Evolutionary conservation across 1,284 basidiomycete genomes (phyloP).

Genomic region (Ceratorhiza oryzae-sativae): DNA sequence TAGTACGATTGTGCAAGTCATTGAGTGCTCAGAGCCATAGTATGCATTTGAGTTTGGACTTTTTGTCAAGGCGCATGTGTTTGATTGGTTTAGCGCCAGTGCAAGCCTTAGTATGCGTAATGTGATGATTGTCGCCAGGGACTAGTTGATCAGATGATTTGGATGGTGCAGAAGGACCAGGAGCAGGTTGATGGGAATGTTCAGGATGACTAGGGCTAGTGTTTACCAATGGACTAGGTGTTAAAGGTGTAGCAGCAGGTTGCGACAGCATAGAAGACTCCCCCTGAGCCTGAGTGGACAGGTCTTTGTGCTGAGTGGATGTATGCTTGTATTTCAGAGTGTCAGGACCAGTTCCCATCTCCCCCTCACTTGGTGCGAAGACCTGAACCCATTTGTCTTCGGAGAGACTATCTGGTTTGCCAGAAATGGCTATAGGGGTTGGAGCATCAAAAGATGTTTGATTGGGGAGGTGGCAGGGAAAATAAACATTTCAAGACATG

Average conservation of each 20-base stretch:
- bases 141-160: neutral
- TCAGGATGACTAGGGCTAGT: neutral
- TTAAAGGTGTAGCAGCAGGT: no score
- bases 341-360: neutral
- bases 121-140: neutral
- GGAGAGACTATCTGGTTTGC: neutral
- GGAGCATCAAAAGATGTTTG: neutral
- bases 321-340: neutral
- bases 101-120: neutral
- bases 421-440: neutral
- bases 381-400: constrained; percentile 4
- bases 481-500: neutral
- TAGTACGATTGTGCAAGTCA: neutral
- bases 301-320: constrained; percentile 1
- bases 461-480: constrained; percentile 16
- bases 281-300: neutral
- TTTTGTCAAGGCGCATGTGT: neutral
- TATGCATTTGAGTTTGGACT: neutral
- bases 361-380: constrained; percentile 22
- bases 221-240: neutral
- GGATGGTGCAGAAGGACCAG: neutral
- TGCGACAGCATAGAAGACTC: neutral
- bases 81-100: neutral
- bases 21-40: neutral
- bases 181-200: neutral